Percentiles rank a stretch among this genome's conserved stretches.
phyloP scores from a whole-genome alignment of 345 rosid species.

The Cardiospermum halicacabum region DNA sequence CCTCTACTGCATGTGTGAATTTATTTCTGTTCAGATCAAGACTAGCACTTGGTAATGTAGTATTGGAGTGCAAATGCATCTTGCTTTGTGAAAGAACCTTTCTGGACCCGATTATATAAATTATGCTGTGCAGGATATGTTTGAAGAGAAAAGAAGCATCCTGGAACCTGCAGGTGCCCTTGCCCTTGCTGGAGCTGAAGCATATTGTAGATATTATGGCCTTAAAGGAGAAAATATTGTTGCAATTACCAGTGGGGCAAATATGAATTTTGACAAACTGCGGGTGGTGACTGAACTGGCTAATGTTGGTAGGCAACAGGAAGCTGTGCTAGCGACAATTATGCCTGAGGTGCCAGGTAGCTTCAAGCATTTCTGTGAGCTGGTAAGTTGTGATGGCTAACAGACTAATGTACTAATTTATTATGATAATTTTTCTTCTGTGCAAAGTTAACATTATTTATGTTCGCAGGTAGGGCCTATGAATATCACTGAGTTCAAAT shows the following conservation, averaged over 20 bases:
- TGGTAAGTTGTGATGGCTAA: conserved; percentile 36
- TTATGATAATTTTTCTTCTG: not conserved
- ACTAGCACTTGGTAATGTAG: not conserved
- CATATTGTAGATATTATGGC: conserved; percentile 91
- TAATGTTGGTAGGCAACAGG: conserved; percentile 91
- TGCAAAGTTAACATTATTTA: conserved; percentile 17
- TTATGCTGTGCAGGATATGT: conserved; percentile 70
- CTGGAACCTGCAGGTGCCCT: conserved; percentile 98
- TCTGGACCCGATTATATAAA: not conserved
- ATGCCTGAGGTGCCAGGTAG: conserved; percentile 84
- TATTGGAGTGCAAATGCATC: not conserved
- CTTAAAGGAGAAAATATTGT: conserved; percentile 67
- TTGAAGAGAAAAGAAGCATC: conserved; percentile 93
- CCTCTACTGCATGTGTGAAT: not conserved
- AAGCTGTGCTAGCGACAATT: conserved; percentile 81
- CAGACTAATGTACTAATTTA: not conserved
- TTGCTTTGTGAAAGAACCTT: too few relatives aligned
- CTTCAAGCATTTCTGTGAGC: conserved; percentile 77
- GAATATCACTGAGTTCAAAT: conserved; percentile 90
- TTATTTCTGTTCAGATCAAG: not conserved
- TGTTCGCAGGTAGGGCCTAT: conserved; percentile 67
- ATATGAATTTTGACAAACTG: conserved; percentile 92
- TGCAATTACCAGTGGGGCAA: conserved; percentile 91
- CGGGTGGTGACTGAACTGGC: conserved; percentile 95
- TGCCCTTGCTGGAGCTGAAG: conserved; percentile 96